phyloP scores from a whole-genome alignment of 2,329 filamentous ascomycete species.

The Phoma sp. region DNA sequence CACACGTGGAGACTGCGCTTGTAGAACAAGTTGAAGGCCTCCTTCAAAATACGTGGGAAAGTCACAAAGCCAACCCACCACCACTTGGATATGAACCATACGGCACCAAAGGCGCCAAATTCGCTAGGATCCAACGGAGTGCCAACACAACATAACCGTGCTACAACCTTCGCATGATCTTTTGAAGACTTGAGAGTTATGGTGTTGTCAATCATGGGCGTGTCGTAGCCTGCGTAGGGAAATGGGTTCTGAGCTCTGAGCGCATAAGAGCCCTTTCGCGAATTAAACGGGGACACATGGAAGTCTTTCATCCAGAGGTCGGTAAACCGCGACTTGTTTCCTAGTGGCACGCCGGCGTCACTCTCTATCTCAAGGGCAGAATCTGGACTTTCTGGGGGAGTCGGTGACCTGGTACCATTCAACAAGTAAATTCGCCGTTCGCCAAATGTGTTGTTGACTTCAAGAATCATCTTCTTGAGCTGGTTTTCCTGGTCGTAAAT shows the following conservation, averaged over 20 bases:
- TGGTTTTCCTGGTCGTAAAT: conserved; percentile 66
- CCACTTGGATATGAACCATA: conserved; percentile 62
- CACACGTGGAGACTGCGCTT: conserved; percentile 65
- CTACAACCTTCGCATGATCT: conserved; percentile 65
- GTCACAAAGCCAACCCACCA: conserved; percentile 72
- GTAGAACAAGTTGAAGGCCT: conserved; percentile 66
- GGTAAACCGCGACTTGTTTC: conserved; percentile 49
- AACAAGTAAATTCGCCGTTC: conserved; percentile 72
- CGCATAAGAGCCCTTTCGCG: conserved; percentile 56
- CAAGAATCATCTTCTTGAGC: conserved; percentile 70
- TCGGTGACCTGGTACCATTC: conserved; percentile 44
- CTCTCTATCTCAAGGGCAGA: conserved; percentile 16
- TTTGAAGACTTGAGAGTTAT: conserved; percentile 68
- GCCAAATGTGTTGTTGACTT: conserved; percentile 79
- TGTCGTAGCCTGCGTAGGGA: conserved; percentile 36
- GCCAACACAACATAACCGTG: conserved; percentile 63
- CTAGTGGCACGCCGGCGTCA: conserved; percentile 1
- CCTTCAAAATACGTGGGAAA: conserved; percentile 67
- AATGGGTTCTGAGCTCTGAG: conserved; percentile 56
- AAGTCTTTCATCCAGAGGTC: conserved; percentile 72
- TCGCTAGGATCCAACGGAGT: conserved; percentile 57
- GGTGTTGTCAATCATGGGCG: conserved; percentile 60
- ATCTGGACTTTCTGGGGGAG: conserved; percentile 28
- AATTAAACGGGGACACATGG: conserved; percentile 78
- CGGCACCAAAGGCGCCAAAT: conserved; percentile 53